Evolutionary conservation across 495 filamentous ascomycete genomes (phyloP).

Genomic region (Lichenothelia convexa): DNA sequence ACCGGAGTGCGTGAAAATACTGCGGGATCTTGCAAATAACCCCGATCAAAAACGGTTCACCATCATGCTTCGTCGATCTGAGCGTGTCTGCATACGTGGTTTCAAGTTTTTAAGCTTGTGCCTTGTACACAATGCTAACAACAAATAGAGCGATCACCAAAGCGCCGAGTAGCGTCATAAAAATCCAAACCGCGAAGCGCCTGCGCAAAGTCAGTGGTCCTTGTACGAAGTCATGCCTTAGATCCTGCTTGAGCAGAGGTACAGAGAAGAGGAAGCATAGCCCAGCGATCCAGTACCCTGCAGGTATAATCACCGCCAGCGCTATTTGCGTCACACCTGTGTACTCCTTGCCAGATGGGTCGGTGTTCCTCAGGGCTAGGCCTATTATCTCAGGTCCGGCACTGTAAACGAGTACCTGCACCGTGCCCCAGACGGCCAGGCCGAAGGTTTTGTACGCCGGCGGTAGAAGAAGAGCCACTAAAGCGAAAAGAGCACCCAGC

Average conservation of each 20-base stretch:
- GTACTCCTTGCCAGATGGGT: constrained; percentile 8
- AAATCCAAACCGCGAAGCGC: not conserved
- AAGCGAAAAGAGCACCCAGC: constrained; percentile 14
- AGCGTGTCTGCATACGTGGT: too few species aligned
- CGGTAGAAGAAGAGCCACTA: constrained; percentile 15
- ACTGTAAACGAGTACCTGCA: constrained; percentile 17
- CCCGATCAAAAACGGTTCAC: too few species aligned
- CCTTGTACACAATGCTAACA: constrained; percentile 1
- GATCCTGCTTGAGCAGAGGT: constrained; percentile 10
- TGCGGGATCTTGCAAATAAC: too few species aligned
- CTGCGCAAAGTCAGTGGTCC: not conserved
- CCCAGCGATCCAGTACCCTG: constrained; percentile 16
- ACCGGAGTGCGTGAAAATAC: too few species aligned
- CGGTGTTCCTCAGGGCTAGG: constrained; percentile 11
- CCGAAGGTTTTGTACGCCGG: constrained; percentile 20
- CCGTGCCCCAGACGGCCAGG: constrained; percentile 13
- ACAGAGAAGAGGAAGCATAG: constrained; percentile 13
- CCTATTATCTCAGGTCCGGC: constrained; percentile 17
- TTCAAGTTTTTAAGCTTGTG: not conserved
- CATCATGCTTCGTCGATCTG: too few species aligned
- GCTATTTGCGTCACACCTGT: constrained; percentile 7
- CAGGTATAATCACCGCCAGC: constrained; percentile 16
- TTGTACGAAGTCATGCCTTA: constrained; percentile 2
- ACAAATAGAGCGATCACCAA: constrained; percentile 3
- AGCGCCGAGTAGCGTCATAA: not conserved